Evolutionary conservation across 352 stramenopile species (phyloP), one percentile per base, ranked within the genome.

Genomic region (Thraustochytrium sp.): DNA sequence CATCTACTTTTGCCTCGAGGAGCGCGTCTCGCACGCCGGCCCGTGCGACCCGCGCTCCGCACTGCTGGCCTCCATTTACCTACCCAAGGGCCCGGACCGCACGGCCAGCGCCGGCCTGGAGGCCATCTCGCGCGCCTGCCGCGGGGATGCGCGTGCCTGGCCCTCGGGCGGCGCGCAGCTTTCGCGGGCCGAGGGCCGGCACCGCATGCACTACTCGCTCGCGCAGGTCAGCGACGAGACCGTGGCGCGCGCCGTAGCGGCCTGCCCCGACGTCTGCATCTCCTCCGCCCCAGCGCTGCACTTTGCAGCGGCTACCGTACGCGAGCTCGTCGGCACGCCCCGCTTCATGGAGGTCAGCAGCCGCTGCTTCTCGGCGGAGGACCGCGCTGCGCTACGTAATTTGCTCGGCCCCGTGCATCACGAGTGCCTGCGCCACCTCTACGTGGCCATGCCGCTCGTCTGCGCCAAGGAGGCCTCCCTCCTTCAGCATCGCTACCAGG

Each of bases 1-100:
- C 3, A 26, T 80, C 4, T 80, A 63, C 26, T 72, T 65, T n/a
- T 80, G 68, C 38, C 53, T 80, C 2, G 68, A 80, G 38, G 68
- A 80, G 44, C 68, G 68, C 16, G 13, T 44, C 3, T 16, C 68
- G 11, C 53, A 64, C 38, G n/a, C 76, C 46, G 68, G 68, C 8
- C 36, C 59, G 38, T n/a, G 37, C 18, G 48, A 63, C 62, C 44
- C 21, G n/a, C 44, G 26, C 5, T 51, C 18, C 16, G 26, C 31
- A 3, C 26, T 16, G 9, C 48, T 80, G 23, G 31, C 21, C 21
- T 63, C 31, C 23, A 80, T 80, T 23, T 64, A 64, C 68, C 34
- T 37, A 31, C 8, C 11, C 0, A 9, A 61, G 8, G 40, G 18
- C 62, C 40, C 26, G 8, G 62, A 26, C 5, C 26, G 5, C 5